Conservation (phyloP, 352 stramenopile genomes). For the Pythium scleroteichum region DNA sequence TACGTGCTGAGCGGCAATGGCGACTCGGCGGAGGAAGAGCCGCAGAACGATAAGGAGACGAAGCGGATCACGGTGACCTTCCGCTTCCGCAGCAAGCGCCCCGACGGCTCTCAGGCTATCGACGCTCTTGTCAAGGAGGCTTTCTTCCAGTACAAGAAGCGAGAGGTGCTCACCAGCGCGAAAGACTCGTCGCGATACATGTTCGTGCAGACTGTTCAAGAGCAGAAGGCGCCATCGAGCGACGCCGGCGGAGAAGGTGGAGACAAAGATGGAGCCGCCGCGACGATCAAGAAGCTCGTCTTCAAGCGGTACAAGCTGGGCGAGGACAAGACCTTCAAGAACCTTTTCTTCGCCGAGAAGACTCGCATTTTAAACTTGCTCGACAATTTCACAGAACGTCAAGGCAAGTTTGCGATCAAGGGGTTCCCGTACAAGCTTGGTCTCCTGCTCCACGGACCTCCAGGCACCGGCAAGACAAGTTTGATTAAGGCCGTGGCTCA, state of each 20-base stretch:
- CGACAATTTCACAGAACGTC: conserved; percentile 66
- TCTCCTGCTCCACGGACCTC: conserved; percentile 87
- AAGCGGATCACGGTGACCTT: conserved; percentile 17
- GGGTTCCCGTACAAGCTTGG: conserved; percentile 90
- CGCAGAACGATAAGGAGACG: background rate
- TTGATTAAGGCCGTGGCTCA: conserved; percentile 89
- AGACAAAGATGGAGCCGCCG: conserved; percentile 37
- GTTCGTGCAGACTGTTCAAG: conserved; percentile 15
- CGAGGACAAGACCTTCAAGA: conserved; percentile 88
- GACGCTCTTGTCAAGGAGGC: conserved; percentile 27
- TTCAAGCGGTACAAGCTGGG: conserved; percentile 81
- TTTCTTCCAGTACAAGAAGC: conserved; percentile 17
- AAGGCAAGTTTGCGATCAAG: conserved; percentile 83
- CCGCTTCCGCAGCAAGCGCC: conserved; percentile 13
- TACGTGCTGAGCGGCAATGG: conserved; percentile 13
- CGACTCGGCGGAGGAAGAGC: conserved; percentile 10
- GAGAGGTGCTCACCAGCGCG: conserved; percentile 4
- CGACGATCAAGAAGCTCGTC: conserved; percentile 24
- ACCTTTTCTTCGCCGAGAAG: conserved; percentile 89
- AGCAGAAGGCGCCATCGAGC: background rate
- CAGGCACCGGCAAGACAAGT: conserved; percentile 91
- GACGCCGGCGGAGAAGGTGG: conserved; percentile 29
- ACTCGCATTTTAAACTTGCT: conserved; percentile 62
- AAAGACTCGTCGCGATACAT: conserved; percentile 16
- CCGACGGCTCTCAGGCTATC: conserved; percentile 31